Base-by-base conservation (phyloP, 2,329 filamentous ascomycete genomes). In the Aureobasidium sp. region DNA sequence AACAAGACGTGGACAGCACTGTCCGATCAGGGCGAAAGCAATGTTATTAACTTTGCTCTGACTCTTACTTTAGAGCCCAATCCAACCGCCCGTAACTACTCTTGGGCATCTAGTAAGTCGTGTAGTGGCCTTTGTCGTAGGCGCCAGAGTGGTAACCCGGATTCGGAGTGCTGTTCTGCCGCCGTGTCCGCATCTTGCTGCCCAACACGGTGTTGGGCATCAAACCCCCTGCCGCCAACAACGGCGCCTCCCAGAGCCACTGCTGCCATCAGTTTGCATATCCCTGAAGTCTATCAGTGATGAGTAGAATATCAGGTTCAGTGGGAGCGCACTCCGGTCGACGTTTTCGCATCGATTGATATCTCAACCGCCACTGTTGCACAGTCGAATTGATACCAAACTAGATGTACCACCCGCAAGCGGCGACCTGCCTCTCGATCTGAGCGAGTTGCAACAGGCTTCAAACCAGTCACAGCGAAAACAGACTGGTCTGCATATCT, bases 371-470 rank as follows among this genome's bases (percentile, higher is more conserved):
- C 41, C 29, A 11, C 7, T 31, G 53, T 57, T 36, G 36, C 53
- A 57, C 53, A 14, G 25, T 20, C 52, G 7, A 57, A 5, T 36
- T n/a, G 53, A 57, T 45, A 45, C 53, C 41, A 22, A n/a, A 34
- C 17, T 14, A 36, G 1, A 34, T 45, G 53, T 57, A 57, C 41
- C 53, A 45, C 39, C 53, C 53, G 22, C 27, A 45, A 34, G 39
- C 27, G 53, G 53, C 53, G 53, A 36, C 53, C 12, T 57, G 53
- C 53, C 45, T 45, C 27, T 45, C 17, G 39, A 45, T n/a, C 41
- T 41, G 6, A 55, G 37, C 51, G 42, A 14, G 3, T 41, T 14
- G 25, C 44, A 47, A 55, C 6, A 53, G 49, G 14, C 48, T 2
- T 55, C 22, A 4, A 11, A 57, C n/a, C 53, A 34, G 41, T 57